phyloP scores from a whole-genome alignment of 495 filamentous ascomycete genomes.

The Neurospora tetrasperma region DNA sequence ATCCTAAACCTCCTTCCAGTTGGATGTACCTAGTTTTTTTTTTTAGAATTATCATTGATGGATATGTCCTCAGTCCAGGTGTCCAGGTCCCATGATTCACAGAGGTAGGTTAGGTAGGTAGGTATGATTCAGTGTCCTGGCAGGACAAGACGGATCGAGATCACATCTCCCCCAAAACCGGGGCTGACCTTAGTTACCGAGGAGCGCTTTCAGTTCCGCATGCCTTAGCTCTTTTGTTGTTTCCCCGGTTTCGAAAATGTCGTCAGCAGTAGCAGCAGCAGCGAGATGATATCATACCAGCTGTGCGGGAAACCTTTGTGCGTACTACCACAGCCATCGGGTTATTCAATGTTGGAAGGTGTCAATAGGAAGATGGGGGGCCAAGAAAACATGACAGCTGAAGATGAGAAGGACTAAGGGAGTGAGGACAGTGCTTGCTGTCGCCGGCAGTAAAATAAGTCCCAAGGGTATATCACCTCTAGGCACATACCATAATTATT shows the following conservation, averaged over 20 bases:
- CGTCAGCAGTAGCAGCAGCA: neutral
- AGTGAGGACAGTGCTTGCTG: neutral
- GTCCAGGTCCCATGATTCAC: neutral
- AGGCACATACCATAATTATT: neutral
- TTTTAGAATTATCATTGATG: neutral
- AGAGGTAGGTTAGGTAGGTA: neutral
- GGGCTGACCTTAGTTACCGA: neutral
- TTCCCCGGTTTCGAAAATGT: neutral
- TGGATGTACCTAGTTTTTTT: too few species aligned
- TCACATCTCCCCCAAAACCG: neutral
- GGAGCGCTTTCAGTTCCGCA: neutral
- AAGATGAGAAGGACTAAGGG: neutral
- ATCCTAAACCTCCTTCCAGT: too few species aligned
- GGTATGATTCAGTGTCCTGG: too few species aligned
- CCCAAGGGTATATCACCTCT: neutral
- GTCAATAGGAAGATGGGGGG: neutral
- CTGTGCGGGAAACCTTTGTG: neutral
- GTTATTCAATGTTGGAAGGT: neutral
- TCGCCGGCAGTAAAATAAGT: neutral
- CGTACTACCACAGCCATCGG: neutral
- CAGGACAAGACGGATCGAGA: neutral
- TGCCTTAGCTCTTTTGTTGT: too few species aligned
- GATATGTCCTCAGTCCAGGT: neutral
- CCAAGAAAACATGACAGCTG: neutral
- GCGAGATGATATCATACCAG: neutral